Evolutionary conservation across 1,284 basidiomycete genomes (phyloP), one percentile per base, ranked within the genome.

Genomic region (Coniophora puteana): DNA sequence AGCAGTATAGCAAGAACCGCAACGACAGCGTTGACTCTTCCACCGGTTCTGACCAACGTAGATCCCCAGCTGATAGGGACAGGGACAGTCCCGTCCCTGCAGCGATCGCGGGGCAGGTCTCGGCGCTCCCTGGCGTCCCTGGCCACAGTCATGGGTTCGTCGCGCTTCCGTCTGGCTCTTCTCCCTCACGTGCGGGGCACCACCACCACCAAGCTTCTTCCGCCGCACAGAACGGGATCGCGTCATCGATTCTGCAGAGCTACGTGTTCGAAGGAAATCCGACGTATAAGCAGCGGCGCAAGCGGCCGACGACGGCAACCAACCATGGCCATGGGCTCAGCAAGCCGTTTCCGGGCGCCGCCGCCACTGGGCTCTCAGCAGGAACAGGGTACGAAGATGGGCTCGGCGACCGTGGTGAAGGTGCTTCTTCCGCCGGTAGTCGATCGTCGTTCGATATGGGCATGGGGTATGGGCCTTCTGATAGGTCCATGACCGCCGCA

Each of bases 251-350:
- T n/a, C n/a, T 83, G 59, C 71, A 72, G 59, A 78, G 88, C 59
- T 79, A 83, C n/a, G 66, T 90, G 34, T 84, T 89, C 44, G 85
- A 87, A 58, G 89, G 90, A 7, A 84, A 79, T 46, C 84, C 88
- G 3, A 78, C 78, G 6, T 93, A 93, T 71, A 93, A 93, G 63
- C 83, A 86, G 53, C 74, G 90, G n/a, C 74, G 88, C 47, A 89
- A 89, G 71, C 87, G 87, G 62, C 71, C 72, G 21, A n/a, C n/a
- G n/a, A n/a, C n/a, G n/a, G n/a, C n/a, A n/a, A n/a, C n/a, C n/a
- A n/a, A n/a, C n/a, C n/a, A n/a, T n/a, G n/a, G n/a, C n/a, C n/a
- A n/a, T n/a, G n/a, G n/a, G n/a, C 60, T 63, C 16, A 69, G 68
- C 35, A 60, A 57, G 43, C 45, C 48, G 32, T 48, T 54, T 24